phyloP scores from a whole-genome alignment of 225 moss, liverwort and hornwort genomes.

The Pseudisothecium myosuroides region DNA sequence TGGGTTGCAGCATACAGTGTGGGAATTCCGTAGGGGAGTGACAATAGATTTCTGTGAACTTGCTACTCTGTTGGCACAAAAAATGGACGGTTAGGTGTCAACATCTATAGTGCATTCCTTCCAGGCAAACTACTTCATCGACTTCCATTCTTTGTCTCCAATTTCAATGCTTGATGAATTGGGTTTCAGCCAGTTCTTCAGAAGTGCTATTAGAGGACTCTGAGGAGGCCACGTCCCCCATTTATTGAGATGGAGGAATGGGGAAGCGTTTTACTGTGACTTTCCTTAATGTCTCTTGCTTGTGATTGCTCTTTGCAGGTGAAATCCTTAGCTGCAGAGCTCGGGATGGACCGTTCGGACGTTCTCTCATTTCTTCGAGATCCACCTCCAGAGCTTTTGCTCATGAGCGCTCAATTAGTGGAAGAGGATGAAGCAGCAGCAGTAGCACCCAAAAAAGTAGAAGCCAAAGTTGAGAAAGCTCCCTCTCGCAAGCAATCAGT shows the following conservation, averaged over 20 bases:
- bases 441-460: neutral
- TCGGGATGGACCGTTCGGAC: constrained; percentile 68
- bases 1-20: neutral
- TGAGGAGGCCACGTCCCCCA: neutral
- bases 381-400: constrained; percentile 80
- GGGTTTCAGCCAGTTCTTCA: neutral
- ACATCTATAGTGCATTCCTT: neutral
- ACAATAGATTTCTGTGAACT: neutral
- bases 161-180: neutral
- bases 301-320: constrained; percentile 32
- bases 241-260: neutral
- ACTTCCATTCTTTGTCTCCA: neutral
- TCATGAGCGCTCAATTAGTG: constrained; percentile 45
- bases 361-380: constrained; percentile 73
- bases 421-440: constrained; percentile 1
- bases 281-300: neutral
- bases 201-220: neutral
- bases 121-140: neutral
- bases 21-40: neutral
- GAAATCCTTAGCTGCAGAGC: constrained; percentile 70
- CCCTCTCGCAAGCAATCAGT: constrained; percentile 8
- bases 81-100: neutral
- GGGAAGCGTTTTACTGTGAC: neutral
- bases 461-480: neutral
- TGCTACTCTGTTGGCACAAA: neutral